Percentiles rank a stretch among this genome's conserved stretches.
These are phyloP conservation scores for Penicillium manginii DNA, from an alignment of 495 filamentous ascomycete species.

Conservation along the genomic window DNA sequence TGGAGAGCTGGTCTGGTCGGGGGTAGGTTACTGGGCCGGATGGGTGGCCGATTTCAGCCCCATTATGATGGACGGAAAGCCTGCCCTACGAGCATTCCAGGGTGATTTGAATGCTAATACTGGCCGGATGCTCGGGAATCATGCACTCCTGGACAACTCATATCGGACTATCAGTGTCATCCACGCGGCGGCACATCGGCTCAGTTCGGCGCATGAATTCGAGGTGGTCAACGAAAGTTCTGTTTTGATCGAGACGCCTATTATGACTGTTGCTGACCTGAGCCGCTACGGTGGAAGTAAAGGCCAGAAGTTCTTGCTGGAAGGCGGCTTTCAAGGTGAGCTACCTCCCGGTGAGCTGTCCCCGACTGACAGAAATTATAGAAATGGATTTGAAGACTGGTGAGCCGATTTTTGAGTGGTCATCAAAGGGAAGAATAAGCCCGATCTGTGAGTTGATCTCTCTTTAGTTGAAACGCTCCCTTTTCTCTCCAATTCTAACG, in stretches of 20 bases:
- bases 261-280: constrained; percentile 27
- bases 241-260: constrained; percentile 35
- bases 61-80: constrained; percentile 42
- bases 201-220: constrained; percentile 53
- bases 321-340: constrained; percentile 37
- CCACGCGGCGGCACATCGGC: constrained; percentile 46
- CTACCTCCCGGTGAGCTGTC: neutral
- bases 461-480: neutral
- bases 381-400: constrained; percentile 39
- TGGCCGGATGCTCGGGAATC: constrained; percentile 49
- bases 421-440: constrained; percentile 32
- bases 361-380: neutral
- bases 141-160: constrained; percentile 47
- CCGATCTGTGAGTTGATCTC: constrained; percentile 33
- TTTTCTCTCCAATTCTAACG: constrained; percentile 31
- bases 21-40: constrained; percentile 50
- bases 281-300: constrained; percentile 30
- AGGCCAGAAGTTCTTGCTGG: constrained; percentile 36
- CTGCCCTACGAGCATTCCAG: constrained; percentile 53
- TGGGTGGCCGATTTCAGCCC: constrained; percentile 44
- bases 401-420: constrained; percentile 42
- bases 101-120: constrained; percentile 49
- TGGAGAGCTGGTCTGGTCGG: constrained; percentile 58
- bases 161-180: constrained; percentile 51
- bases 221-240: constrained; percentile 41